Base-by-base conservation (phyloP, 257 asterid species). In the Solanum chaucha region DNA sequence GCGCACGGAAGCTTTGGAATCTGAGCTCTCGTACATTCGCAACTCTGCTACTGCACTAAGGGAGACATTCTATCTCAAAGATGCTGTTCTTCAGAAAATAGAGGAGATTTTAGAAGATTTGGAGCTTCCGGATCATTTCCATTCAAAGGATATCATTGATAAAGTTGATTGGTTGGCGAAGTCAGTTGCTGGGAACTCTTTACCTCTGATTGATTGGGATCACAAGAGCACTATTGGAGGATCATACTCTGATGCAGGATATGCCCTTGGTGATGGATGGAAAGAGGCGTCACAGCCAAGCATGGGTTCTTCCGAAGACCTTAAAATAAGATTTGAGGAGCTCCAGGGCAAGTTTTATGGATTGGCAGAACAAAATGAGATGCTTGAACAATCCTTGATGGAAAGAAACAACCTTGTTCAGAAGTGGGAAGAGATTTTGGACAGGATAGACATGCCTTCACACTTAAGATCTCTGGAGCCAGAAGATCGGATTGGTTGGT, bases 21-120 rank as follows among this genome's bases (percentile, higher is more conserved):
- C 99, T 82, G 99, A 97, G 90, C 99, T 97, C 85, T 96, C 99
- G 4, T 97, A 97, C 87, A 97, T 97, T 90, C 99, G 99, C 87
- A 96, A 94, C 91, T 97, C 99, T 32, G 96, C 99, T 48, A 96
- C 99, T 86, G 98, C 94, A 82, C 88, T 97, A 88, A 91, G 99
- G 90, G 99, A 97, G 87, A 95, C 99, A 87, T 97, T 97, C 94
- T 96, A 96, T 92, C 99, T 97, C 41, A 97, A 97, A 91, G 99
- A 97, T 87, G 94, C 99, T 80, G 93, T 94, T 87, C 94, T 97
- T 80, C 99, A 96, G 94, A 93, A 98, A 92, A 90, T 97, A 90
- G 99, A 97, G 88, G 99, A 97, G 93, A 93, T 96, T 90, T 90
- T 97, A 34, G 99, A 97, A 92, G 99, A 96, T 91, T 91, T 97